A percentile compares a stretch with the other conserved stretches of the same genome.
Evolutionary conservation across 139 green algal genomes (phyloP).

Genomic region (Micromonas pusilla): DNA sequence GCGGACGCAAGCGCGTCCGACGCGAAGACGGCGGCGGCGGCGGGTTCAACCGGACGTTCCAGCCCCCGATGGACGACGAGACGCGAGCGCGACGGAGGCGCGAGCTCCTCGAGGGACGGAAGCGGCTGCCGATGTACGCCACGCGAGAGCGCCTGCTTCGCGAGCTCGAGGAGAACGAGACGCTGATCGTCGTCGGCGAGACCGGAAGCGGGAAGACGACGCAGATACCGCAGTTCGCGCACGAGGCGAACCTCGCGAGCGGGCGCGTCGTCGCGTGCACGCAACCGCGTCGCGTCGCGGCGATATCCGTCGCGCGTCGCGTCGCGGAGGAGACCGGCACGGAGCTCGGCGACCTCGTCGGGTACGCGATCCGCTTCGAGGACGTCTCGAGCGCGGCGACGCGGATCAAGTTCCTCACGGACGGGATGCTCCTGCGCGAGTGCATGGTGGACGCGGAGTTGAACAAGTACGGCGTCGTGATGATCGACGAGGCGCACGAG

Average conservation of each 20-base stretch:
- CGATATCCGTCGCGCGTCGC: slow-evolving; percentile 89
- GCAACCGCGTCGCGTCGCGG: slow-evolving; percentile 90
- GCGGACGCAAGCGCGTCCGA: too few relatives aligned
- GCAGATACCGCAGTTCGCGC: slow-evolving; percentile 63
- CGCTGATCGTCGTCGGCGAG: too few relatives aligned
- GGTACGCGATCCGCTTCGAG: slow-evolving; percentile 98
- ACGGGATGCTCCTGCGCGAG: slow-evolving; percentile 95
- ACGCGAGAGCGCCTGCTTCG: neutral
- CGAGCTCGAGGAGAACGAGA: neutral
- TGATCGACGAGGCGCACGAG: slow-evolving; percentile 98
- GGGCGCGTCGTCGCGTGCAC: slow-evolving; percentile 76
- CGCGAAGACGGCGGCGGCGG: too few relatives aligned
- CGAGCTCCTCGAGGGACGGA: too few relatives aligned
- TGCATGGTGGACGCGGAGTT: slow-evolving; percentile 70
- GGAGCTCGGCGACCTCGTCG: slow-evolving; percentile 58
- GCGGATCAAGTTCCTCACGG: slow-evolving; percentile 98
- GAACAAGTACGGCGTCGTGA: slow-evolving; percentile 77
- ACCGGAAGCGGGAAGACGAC: slow-evolving; percentile 76
- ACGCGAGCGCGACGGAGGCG: too few relatives aligned
- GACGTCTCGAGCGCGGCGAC: slow-evolving; percentile 83
- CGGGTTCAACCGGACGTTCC: too few relatives aligned
- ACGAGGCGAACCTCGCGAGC: neutral
- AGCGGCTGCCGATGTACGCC: too few relatives aligned
- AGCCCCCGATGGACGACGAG: too few relatives aligned
- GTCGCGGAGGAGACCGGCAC: slow-evolving; percentile 89